A percentile compares a stretch with the other conserved stretches of the same genome.
phyloP scores from a whole-genome alignment of 2,329 filamentous ascomycete genomes.

The Zarea fungicola region DNA sequence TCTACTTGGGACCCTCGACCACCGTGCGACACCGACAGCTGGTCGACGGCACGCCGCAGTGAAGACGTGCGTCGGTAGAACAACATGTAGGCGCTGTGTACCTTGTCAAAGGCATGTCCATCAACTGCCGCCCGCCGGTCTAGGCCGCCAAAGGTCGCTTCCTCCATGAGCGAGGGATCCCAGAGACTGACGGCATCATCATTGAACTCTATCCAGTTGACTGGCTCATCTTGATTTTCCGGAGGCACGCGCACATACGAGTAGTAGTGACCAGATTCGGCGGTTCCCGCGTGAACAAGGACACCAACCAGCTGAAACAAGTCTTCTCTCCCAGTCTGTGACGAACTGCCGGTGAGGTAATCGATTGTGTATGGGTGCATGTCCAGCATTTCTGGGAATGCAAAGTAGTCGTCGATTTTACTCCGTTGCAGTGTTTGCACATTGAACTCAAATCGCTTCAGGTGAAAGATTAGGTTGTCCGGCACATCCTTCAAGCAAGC shows the following conservation, averaged over 20 bases:
- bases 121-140: slow-evolving; percentile 49
- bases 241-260: slow-evolving; percentile 86
- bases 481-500: slow-evolving; percentile 90
- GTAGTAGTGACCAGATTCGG: slow-evolving; percentile 95
- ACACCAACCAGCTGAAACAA: slow-evolving; percentile 92
- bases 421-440: slow-evolving; percentile 69
- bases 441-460: slow-evolving; percentile 85
- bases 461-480: slow-evolving; percentile 89
- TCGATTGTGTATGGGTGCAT: slow-evolving; percentile 90
- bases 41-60: slow-evolving; percentile 34
- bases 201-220: slow-evolving; percentile 86
- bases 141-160: slow-evolving; percentile 72
- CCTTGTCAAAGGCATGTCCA: slow-evolving; percentile 55
- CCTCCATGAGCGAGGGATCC: slow-evolving; percentile 67
- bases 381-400: slow-evolving; percentile 78
- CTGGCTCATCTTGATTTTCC: slow-evolving; percentile 34
- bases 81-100: slow-evolving; percentile 92
- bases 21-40: not conserved
- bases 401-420: slow-evolving; percentile 95
- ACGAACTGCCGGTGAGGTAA: slow-evolving; percentile 64
- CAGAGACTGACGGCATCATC: slow-evolving; percentile 77
- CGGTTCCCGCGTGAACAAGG: slow-evolving; percentile 86
- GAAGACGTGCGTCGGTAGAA: slow-evolving; percentile 84
- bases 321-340: slow-evolving; percentile 56
- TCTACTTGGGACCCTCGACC: slow-evolving; percentile 23